phyloP scores from a whole-genome alignment of 1,139 yeast species.

The Nakaseomyces kungkrabaensis region DNA sequence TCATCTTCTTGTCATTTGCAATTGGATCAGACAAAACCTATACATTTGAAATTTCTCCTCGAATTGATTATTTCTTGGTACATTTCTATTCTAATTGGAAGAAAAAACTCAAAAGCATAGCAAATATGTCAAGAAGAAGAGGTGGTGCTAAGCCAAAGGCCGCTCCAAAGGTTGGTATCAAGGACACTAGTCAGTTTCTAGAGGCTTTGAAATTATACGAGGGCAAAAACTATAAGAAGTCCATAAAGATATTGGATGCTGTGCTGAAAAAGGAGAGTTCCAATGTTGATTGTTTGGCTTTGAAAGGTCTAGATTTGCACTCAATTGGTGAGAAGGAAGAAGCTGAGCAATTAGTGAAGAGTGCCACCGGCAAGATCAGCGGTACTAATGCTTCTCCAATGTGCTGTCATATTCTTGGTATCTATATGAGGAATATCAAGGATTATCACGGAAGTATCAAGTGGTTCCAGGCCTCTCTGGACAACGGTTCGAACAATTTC shows the following conservation, averaged over 20 bases:
- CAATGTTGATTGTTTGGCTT: conserved; percentile 74
- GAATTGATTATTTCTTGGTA: no score
- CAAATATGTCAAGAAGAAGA: conserved; percentile 19
- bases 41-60: no score
- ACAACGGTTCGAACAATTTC: conserved; percentile 68
- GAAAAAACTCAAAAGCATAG: no score
- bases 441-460: conserved; percentile 70
- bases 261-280: conserved; percentile 66
- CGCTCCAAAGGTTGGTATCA: conserved; percentile 26
- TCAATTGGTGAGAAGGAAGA: conserved; percentile 50
- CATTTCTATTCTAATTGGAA: no score
- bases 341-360: conserved; percentile 50
- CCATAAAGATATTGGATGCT: conserved; percentile 65
- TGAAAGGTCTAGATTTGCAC: conserved; percentile 66
- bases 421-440: conserved; percentile 62
- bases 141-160: conserved; percentile 12
- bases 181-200: conserved; percentile 63
- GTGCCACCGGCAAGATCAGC: conserved; percentile 49
- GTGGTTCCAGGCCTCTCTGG: conserved; percentile 69
- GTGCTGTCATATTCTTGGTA: conserved; percentile 79
- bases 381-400: conserved; percentile 44
- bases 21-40: no score
- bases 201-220: conserved; percentile 82
- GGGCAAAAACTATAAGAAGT: conserved; percentile 75
- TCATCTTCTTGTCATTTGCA: not conserved